Conservation (phyloP, 73 alveolate species). For the Symbiodinium pilosum region DNA sequence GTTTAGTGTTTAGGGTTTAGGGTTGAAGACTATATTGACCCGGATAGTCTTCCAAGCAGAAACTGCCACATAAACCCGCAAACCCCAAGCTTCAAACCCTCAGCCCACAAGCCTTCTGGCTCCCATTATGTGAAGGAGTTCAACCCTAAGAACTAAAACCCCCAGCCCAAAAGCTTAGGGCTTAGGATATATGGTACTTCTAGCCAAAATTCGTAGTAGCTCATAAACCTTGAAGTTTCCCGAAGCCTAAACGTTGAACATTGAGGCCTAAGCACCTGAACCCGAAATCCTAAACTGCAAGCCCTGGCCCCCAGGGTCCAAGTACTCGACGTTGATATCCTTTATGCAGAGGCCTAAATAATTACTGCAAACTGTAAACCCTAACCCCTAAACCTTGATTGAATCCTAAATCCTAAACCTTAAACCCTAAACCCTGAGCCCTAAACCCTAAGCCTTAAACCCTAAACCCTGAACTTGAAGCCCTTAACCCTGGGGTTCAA, state of each 20-base stretch:
- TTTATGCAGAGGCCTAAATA: no score
- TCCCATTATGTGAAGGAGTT: no score
- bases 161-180: background rate
- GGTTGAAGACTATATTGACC: no score
- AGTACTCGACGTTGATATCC: no score
- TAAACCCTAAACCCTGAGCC: background rate
- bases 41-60: no score
- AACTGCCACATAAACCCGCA: no score
- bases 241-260: background rate
- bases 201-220: background rate
- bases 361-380: no score
- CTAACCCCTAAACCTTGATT: no score
- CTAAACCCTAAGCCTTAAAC: background rate
- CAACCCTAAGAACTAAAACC: background rate
- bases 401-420: background rate
- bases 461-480: background rate
- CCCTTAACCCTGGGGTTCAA: no score
- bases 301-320: background rate
- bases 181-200: background rate
- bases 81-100: background rate
- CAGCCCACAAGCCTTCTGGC: background rate
- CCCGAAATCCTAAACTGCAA: no score
- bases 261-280: background rate
- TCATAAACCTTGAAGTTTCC: background rate
- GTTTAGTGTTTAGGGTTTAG: no score